Base-by-base conservation (phyloP, 768 basidiomycete species). In the Collybia sp. region DNA sequence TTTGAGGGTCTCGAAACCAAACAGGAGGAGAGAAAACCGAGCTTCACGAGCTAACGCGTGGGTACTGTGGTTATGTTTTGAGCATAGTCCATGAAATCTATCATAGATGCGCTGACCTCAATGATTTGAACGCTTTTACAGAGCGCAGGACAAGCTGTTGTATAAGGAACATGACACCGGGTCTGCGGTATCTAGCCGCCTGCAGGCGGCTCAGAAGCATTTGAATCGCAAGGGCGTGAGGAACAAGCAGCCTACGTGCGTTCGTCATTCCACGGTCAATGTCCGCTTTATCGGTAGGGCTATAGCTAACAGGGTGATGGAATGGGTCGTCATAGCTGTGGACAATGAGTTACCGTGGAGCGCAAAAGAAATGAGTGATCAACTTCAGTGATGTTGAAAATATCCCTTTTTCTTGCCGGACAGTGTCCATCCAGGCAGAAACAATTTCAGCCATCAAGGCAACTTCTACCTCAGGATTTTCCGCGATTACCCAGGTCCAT, bases 401-500 rank as follows among this genome's bases (percentile, higher is more conserved):
- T 19, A 97, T 71, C 0, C 96, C 96, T 52, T 78, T 85, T 47
- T 82, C 75, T 32, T 79, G 72, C 51, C 77, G 79, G 49, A 97
- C 87, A 4, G 88, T 88, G 45, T 79, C 76, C 40, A 85, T 75
- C 96, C 96, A 99, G 2, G 88, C 88, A 2, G 88, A 79, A 39
- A 90, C 68, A 42, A 98, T 79, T 56, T 97, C 93, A 4, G 80
- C 71, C 75, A 97, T 86, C 15, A 97, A 64, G 2, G 83, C 80
- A 40, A 93, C 79, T 63, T 97, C 94, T 10, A 87, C 71, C 40
- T 78, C 77, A 0, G 89, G 83, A 48, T 89, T 81, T 60, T 95
- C 88, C 12, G 88, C 82, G 43, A 96, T 86, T 0, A 96, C 76
- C 94, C 94, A 97, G 2, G 88, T 92, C 96, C 96, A 98, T 9